Percentiles rank a stretch among this genome's conserved stretches.
phyloP scores from a whole-genome alignment of 75 land plant species.

The Cryptomeria japonica region DNA sequence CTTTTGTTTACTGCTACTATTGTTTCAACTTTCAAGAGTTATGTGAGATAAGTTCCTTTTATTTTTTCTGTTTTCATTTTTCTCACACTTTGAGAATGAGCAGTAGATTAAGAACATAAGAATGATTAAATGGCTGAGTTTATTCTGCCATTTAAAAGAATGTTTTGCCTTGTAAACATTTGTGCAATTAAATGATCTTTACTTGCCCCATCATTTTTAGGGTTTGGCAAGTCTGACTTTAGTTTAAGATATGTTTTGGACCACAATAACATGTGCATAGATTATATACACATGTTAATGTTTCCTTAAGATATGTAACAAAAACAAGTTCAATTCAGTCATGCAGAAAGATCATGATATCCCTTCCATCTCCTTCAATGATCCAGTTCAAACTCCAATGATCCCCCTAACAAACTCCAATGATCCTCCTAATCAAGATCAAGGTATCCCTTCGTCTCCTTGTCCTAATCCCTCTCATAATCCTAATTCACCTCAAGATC shows the following conservation, averaged over 20 bases:
- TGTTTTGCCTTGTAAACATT: neutral
- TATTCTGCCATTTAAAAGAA: neutral
- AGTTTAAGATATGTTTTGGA: neutral
- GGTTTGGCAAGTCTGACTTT: neutral
- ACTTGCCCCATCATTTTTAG: neutral
- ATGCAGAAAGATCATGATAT: too few relatives aligned
- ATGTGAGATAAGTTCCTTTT: neutral
- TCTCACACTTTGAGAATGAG: neutral
- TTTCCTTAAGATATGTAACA: neutral
- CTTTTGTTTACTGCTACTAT: neutral
- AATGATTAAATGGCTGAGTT: neutral
- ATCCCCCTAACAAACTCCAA: too few relatives aligned
- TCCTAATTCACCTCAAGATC: too few relatives aligned
- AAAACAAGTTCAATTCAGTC: too few relatives aligned
- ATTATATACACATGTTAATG: neutral
- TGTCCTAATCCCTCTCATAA: too few relatives aligned
- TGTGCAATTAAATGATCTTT: neutral
- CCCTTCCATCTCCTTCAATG: too few relatives aligned
- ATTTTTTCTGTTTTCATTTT: neutral
- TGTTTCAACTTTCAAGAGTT: neutral
- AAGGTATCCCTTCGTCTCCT: too few relatives aligned
- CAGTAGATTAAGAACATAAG: neutral
- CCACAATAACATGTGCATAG: neutral
- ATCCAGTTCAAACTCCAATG: too few relatives aligned
- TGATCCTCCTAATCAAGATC: too few relatives aligned